phyloP scores from a whole-genome alignment of 257 asterid species.

The Osmanthus fragrans region DNA sequence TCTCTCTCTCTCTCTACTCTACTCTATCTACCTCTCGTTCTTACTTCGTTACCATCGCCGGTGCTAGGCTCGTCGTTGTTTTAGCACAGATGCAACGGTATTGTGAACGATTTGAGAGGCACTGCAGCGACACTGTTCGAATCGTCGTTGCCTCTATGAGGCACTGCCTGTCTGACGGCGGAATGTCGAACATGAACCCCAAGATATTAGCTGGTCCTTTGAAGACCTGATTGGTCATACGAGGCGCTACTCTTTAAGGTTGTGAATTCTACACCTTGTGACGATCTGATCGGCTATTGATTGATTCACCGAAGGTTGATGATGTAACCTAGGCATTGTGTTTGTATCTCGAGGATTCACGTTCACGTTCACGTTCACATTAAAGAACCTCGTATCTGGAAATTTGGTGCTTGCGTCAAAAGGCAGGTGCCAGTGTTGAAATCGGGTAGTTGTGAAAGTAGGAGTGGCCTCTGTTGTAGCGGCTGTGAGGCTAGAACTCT shows the following conservation, averaged over 20 bases:
- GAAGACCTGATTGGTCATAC: too few species aligned
- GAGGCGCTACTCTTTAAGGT: conserved; percentile 30
- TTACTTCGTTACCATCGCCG: too few species aligned
- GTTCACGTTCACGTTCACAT: too few species aligned
- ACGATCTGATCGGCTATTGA: conserved; percentile 49
- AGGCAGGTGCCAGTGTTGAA: background rate
- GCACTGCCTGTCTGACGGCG: too few species aligned
- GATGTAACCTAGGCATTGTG: conserved; percentile 28
- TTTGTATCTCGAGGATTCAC: conserved; percentile 10
- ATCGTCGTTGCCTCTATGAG: too few species aligned
- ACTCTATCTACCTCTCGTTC: background rate
- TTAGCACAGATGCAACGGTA: too few species aligned
- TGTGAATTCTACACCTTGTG: conserved; percentile 43
- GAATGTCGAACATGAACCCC: too few species aligned
- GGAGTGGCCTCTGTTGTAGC: conserved; percentile 29
- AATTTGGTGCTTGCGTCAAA: conserved; percentile 30
- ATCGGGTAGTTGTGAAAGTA: conserved; percentile 1
- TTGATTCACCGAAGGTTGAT: conserved; percentile 36
- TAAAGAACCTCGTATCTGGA: conserved; percentile 46
- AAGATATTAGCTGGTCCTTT: too few species aligned
- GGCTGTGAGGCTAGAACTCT: conserved; percentile 73
- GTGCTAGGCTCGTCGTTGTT: too few species aligned
- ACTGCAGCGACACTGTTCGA: too few species aligned
- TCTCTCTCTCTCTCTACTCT: too few species aligned
- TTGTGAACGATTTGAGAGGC: too few species aligned